A percentile compares a stretch with the other conserved stretches of the same genome.
Conservation (phyloP, 192 early-diverging fungal genomes). For the Coemansia sp. region DNA sequence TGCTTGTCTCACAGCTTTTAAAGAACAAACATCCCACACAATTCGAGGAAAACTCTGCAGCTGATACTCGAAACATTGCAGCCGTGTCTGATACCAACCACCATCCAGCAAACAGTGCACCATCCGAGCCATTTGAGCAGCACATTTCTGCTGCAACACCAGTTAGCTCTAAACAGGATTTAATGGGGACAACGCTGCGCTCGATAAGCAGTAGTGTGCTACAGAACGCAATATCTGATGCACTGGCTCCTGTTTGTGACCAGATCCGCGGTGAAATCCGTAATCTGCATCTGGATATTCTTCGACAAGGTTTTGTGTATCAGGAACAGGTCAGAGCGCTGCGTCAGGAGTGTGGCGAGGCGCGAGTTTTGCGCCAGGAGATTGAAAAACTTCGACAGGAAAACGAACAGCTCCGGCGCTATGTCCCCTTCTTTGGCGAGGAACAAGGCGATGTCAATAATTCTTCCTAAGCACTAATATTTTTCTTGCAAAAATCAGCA, state of each 20-base stretch:
- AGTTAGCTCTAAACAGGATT: neutral
- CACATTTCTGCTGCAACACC: neutral
- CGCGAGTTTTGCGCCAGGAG: conserved; percentile 32
- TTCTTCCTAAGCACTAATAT: too few species aligned
- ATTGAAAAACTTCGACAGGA: conserved; percentile 43
- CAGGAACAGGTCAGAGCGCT: conserved; percentile 42
- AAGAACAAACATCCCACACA: neutral
- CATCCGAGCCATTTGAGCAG: neutral
- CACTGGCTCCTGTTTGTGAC: conserved; percentile 42
- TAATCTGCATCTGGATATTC: conserved; percentile 51
- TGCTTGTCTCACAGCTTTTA: neutral
- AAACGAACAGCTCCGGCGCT: conserved; percentile 43
- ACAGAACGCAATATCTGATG: conserved; percentile 40
- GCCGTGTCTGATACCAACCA: neutral
- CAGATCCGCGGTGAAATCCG: conserved; percentile 47
- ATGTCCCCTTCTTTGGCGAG: conserved; percentile 31
- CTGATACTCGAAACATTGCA: neutral
- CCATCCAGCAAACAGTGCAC: neutral
- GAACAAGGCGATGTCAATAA: neutral
- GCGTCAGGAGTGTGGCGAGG: conserved; percentile 33
- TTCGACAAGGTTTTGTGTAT: conserved; percentile 43
- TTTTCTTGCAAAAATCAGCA: too few species aligned
- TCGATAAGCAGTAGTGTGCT: conserved; percentile 36
- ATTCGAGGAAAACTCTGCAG: neutral
- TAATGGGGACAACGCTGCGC: conserved; percentile 7